A percentile compares a stretch with the other conserved stretches of the same genome.
Conservation (phyloP, 805 yeast species). For the Teunomyces kruisii region DNA sequence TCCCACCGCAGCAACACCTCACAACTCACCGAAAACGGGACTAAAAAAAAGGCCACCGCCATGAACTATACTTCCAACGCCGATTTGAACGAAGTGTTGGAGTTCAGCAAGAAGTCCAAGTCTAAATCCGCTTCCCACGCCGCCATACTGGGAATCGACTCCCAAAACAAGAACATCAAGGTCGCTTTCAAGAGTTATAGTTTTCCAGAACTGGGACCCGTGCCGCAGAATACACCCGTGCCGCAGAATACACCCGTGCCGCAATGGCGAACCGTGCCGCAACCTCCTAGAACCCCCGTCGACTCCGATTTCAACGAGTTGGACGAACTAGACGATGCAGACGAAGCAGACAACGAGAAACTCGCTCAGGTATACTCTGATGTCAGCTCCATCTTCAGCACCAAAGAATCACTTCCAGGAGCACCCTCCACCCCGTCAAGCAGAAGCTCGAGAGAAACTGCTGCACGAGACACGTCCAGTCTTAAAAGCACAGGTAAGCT, state of each 20-base stretch:
- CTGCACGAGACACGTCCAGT: neutral
- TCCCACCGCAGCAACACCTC: neutral
- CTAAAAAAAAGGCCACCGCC: constrained; percentile 6
- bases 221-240: no score
- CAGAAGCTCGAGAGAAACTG: neutral
- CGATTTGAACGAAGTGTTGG: constrained; percentile 15
- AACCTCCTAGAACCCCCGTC: neutral
- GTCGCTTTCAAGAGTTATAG: constrained; percentile 4
- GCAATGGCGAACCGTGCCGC: no score
- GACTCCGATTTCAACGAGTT: neutral
- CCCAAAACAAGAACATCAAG: neutral
- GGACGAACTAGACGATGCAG: constrained; percentile 5
- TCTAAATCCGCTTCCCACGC: neutral
- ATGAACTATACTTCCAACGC: constrained; percentile 9
- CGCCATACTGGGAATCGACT: constrained; percentile 3
- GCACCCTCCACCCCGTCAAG: constrained; percentile 1
- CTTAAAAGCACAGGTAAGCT: constrained; percentile 1
- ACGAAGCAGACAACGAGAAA: constrained; percentile 12
- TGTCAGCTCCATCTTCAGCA: constrained; percentile 28
- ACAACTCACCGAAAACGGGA: neutral
- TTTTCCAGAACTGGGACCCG: neutral
- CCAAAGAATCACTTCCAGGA: constrained; percentile 10
- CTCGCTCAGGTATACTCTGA: constrained; percentile 24
- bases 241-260: no score
- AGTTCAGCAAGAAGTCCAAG: constrained; percentile 11